A percentile compares a stretch with the other conserved stretches of the same genome.
These are phyloP conservation scores for Amylocystis lapponica DNA, from an alignment of 768 basidiomycete species.

Conservation along the genomic window DNA sequence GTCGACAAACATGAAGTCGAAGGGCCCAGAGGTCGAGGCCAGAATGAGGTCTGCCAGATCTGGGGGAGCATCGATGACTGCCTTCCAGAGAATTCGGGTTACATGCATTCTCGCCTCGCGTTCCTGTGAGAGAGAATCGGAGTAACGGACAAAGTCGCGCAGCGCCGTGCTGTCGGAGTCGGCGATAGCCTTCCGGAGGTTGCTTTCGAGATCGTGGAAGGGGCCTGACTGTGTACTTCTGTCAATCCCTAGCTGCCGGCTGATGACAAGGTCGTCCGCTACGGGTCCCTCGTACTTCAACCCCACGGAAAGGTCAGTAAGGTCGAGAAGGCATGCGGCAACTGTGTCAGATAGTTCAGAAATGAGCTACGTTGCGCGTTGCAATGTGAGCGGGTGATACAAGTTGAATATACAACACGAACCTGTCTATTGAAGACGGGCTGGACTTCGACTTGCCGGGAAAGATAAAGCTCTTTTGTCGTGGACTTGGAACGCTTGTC, in stretches of 20 bases:
- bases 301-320: conserved; percentile 69
- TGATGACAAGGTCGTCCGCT: conserved; percentile 64
- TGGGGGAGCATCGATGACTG: conserved; percentile 72
- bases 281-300: conserved; percentile 75
- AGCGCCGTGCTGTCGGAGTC: conserved; percentile 55
- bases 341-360: conserved; percentile 93
- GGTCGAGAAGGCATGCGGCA: conserved; percentile 73
- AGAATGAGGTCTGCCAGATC: conserved; percentile 74
- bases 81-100: conserved; percentile 93
- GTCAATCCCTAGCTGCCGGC: conserved; percentile 65
- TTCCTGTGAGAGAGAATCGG: conserved; percentile 59
- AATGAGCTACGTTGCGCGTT: conserved; percentile 58
- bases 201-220: conserved; percentile 84
- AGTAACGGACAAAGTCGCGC: conserved; percentile 63
- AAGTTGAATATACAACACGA: conserved; percentile 20
- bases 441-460: conserved; percentile 97
- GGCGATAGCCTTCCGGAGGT: conserved; percentile 72
- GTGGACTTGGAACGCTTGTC: conserved; percentile 93
- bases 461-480: conserved; percentile 95
- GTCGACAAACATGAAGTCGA: conserved; percentile 90
- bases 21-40: conserved; percentile 55
- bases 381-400: neutral
- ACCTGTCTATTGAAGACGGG: conserved; percentile 96
- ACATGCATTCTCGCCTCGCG: conserved; percentile 60
- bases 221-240: conserved; percentile 59